Evolutionary conservation across 106 monocot genomes (phyloP).

Genomic region (Ottelia alismoides): DNA sequence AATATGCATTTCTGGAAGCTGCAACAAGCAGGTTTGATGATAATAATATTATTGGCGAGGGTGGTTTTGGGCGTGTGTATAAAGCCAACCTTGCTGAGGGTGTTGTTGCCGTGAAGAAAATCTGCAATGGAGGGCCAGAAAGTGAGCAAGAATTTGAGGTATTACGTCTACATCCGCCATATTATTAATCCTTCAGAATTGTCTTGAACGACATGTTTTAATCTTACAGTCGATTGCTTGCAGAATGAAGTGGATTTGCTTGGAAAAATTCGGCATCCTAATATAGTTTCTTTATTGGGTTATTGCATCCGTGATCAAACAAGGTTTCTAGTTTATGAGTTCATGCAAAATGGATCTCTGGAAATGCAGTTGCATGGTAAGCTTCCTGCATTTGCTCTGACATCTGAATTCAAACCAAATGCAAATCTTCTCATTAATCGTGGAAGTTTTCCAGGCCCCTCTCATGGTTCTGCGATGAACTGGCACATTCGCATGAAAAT

Average conservation of each 20-base stretch:
- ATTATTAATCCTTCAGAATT: not conserved
- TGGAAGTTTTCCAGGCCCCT: slow-evolving; percentile 31
- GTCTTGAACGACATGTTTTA: not conserved
- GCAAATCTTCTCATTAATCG: not conserved
- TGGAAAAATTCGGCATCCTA: slow-evolving; percentile 69
- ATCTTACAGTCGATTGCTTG: slow-evolving; percentile 1
- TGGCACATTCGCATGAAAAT: slow-evolving; percentile 98
- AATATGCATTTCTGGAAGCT: no score
- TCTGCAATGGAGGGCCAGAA: no score
- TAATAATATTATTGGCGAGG: no score
- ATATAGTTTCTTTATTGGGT: slow-evolving; percentile 80
- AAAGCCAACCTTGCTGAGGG: no score
- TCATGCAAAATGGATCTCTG: slow-evolving; percentile 84
- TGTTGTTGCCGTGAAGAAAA: no score
- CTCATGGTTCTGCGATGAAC: slow-evolving; percentile 52
- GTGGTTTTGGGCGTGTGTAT: no score
- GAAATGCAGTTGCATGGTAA: slow-evolving; percentile 80
- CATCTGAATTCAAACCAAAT: not conserved
- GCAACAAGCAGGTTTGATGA: no score
- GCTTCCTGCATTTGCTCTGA: not conserved
- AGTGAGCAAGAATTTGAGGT: slow-evolving; percentile 94
- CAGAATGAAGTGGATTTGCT: slow-evolving; percentile 89
- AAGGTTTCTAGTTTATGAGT: slow-evolving; percentile 73
- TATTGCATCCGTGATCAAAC: slow-evolving; percentile 48
- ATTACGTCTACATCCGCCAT: not conserved